Base-by-base conservation (phyloP, 2,329 filamentous ascomycete species). In the Sporothrix brasiliensis region DNA sequence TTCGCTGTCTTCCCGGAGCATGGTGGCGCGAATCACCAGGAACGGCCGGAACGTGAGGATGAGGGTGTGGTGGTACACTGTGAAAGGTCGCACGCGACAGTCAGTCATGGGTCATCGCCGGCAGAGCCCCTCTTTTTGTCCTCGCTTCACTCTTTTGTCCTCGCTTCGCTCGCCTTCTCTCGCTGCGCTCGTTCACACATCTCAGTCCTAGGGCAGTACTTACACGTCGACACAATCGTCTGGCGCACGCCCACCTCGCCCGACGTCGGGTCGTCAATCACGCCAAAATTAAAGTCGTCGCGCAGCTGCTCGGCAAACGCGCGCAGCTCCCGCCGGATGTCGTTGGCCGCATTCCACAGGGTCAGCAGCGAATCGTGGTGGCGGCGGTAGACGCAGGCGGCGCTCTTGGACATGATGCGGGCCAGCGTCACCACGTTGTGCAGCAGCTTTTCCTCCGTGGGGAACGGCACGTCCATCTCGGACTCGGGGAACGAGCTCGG, bases 21-120 rank as follows among this genome's bases (percentile, higher is more conserved):
- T 56, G n/a, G 71, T 73, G 19, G 71, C 72, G 3, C 72, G 72
- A n/a, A 74, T 47, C 2, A 74, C 72, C 9, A 74, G 56, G n/a
- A 74, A 74, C 0, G 73, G 72, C 0, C 73, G 70, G 50, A 73
- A 74, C 2, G 73, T 72, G 4, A 74, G 47, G 13, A 73, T 65
- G 5, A 74, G 50, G 2, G 72, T 74, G 61, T 74, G 73, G 52
- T 74, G 73, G 58, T 74, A 74, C 44, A 74, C 72, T 69, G 56
- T 41, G 14, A 14, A 10, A 54, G 39, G 49, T 30, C 27, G 27
- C 27, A 30, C 27, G 27, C 27, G 27, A 30, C 27, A 21, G 34
- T 34, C 34, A 44, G 41, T 44, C 41, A 44, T 44, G 14, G 11
- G 41, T 44, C 41, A 3, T 44, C 41, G 41, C 13, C 41, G 3